Base-by-base conservation (phyloP, 768 basidiomycete genomes). In the Boletus eberwhitei region DNA sequence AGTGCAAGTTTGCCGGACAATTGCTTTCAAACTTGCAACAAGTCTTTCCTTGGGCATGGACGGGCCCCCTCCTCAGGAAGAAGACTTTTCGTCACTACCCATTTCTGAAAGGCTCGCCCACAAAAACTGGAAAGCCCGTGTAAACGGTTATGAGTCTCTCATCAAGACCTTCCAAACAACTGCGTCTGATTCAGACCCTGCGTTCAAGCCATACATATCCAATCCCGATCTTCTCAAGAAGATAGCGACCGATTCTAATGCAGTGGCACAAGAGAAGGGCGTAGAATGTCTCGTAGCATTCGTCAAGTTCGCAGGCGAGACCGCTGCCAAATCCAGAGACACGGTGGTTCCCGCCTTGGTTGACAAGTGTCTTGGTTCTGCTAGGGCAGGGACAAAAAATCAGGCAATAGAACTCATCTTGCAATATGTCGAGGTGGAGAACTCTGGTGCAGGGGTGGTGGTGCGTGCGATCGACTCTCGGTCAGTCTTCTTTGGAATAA, bases 101-200 rank as follows among this genome's bases (percentile, higher is more conserved):
- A 80, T 97, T 44, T 72, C 82, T 13, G 93, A 96, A 60, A 73
- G 95, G 42, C 86, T 96, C 52, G 75, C 83, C 7, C 93, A 98
- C 78, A 98, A 98, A 81, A 96, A 96, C 70, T 99, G 97, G 97
- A 98, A 98, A 74, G 97, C 97, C 54, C 87, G 97, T 62, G 84
- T 96, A 64, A 93, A 85, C 70, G 97, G 84, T 58, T 99, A 98
- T 71, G 90, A 92, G 67, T 74, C 87, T 21, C 83, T 98, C 59
- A 83, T 88, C 75, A 87, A 89, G 73, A 86, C 82, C 54, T 97
- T 97, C 71, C 85, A 86, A 66, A 87, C 84, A 41, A 93, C 94
- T 46, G 88, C 88, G 62, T 93, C 93, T 45, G 96, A 98, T 69
- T 83, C 84, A 61, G 96, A 98, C 78, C 92, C 93, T 45, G 90